Base-by-base conservation (phyloP, 352 stramenopile species). In the Phytophthora chlamydospora region DNA sequence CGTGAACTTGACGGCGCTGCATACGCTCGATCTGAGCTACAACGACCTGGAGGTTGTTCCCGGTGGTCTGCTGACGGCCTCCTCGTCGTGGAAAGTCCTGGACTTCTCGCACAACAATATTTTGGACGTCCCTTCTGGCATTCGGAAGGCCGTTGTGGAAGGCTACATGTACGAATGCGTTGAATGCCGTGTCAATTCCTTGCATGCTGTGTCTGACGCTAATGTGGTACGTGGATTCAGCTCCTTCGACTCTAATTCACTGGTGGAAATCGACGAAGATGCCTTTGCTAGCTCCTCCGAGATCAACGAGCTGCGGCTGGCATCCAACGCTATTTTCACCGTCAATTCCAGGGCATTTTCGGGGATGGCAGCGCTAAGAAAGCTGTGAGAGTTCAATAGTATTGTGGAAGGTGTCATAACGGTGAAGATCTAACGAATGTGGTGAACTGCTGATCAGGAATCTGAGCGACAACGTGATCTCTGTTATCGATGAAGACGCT, bases 391-490 rank as follows among this genome's bases (percentile, higher is more conserved):
- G 78, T 74, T 24, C 35, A 38, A 44, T 41, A 7, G 7, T 40
- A 38, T 43, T 10, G 46, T 49, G 16, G 24, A 29, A 29, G 8
- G 31, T 21, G n/a, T 41, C 6, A 13, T 7, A 7, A 4, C 44
- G 10, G 19, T 10, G 38, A 9, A 9, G 9, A 45, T 41, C 19
- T 58, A 33, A 65, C 36, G 6, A 24, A 31, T 5, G 27, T 50
- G 21, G 47, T 12, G 36, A 27, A 17, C 8, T 33, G 34, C 13
- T 56, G 14, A 24, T 9, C 21, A 88, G 80, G 24, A 80, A 89
- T 58, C 62, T 90, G 50, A 84, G 77, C 38, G 79, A 90, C 68
- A 90, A 90, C 36, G 73, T 89, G 17, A 86, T 90, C 38, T 90
- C 81, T 1, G 55, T 87, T 13, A 71, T 90, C n/a, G 68, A 76